Evolutionary conservation across 192 early-diverging fungal genomes (phyloP), one percentile per base, ranked within the genome.

Genomic region (Coemansia sp.): DNA sequence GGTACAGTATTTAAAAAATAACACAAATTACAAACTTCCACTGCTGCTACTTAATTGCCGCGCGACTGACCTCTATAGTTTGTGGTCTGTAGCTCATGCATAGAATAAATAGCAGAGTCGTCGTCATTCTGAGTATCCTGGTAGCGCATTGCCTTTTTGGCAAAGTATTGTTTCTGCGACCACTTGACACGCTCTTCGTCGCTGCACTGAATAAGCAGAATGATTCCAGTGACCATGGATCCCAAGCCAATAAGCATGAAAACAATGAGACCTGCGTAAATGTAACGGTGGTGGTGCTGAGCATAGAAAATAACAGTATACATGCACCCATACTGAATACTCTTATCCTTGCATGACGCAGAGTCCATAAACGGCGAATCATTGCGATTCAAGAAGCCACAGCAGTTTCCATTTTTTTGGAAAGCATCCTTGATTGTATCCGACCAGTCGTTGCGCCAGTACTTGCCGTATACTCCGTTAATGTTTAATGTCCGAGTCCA

Each of bases 401-500:
- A 72, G 50, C 69, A 72, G 19, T 15, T 27, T 14, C 43, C 18
- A 6, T 58, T 44, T 17, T 60, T 52, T 44, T 72, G 53, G 43
- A 72, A 56, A 27, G 41, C 46, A 13, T 50, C 53, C 45, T 64
- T 72, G 17, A 72, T 48, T 24, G 50, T 44, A 35, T 57, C 57
- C 0, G 61, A 45, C 69, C 61, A 72, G 4, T 47, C 38, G 30
- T 47, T 29, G 15, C 57, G 42, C 69, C 69, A 72, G 43, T 48
- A 44, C 13, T 53, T 18, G 15, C 57, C 45, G 18, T 60, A 60
- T 3, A 45, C 30, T 24, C 33, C 50, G 32, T 65, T 30, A 22
- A 72, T 72, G 45, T 72, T 56, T 2, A 72, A 33, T 7, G 69
- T 72, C 28, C 61, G 41, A 3, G 58, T 65, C 69, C 69, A 72